Evolutionary conservation across 2,329 filamentous ascomycete species (phyloP), one percentile per base, ranked within the genome.

Genomic region (Zymoseptoria passerinii): DNA sequence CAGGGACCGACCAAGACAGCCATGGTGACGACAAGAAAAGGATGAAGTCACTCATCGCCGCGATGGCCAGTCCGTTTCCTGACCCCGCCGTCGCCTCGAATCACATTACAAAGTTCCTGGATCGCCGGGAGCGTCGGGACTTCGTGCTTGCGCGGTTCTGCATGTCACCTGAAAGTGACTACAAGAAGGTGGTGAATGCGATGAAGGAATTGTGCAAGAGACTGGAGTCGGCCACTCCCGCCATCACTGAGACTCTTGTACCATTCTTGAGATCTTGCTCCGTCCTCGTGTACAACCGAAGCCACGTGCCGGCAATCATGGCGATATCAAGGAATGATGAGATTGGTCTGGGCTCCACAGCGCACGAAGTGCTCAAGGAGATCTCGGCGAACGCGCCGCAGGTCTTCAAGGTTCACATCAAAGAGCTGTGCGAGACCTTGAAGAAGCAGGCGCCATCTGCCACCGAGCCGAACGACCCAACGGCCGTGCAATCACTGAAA

Each of bases 111-210:
- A 95, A 89, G 67, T 97, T 96, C 70, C 91, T 90, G 44, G 96
- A 92, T 73, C 81, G 87, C 66, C 90, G 97, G 68, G 92, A 99
- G 71, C 87, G 92, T 54, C 86, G 94, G 57, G 88, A 84, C 67
- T 97, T 96, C 73, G 88, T 95, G 68, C 83, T 99, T 20, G 85
- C 96, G 64, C 86, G 88, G 58, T 96, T 92, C 71, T 85, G 90
- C 55, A 90, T 92, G 71, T 87, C 86, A 28, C 85, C 89, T 3
- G 88, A 92, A 62, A 92, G 88, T 67, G 94, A 99, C 69, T 97
- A 96, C 73, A 88, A 90, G 67, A 96, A 90, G 48, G 90, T 96
- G 50, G 84, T 87, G 62, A 90, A 92, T 67, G 91, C 92, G 1
- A 88, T 96, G 49, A 94, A 90, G 74, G 94, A 99, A 76, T 78